Conservation (phyloP, 1,139 yeast species). For the Yamadazyma dendronema region DNA sequence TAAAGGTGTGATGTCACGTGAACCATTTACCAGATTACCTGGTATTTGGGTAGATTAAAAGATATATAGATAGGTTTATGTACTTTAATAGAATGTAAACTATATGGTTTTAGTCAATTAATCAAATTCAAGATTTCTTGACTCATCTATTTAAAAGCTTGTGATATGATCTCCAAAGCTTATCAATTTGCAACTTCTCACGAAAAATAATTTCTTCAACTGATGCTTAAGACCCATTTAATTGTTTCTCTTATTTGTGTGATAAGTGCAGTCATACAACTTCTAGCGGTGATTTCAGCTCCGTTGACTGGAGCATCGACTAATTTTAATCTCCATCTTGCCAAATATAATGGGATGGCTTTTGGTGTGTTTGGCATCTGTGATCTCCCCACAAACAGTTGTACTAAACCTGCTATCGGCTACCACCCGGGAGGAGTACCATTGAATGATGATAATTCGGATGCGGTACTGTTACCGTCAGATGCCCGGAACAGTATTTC, state of each 20-base stretch:
- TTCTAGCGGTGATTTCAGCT: constrained; percentile 43
- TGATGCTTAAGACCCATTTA: constrained; percentile 29
- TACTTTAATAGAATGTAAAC: too few species aligned
- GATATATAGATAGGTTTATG: background rate
- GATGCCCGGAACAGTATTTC: constrained; percentile 41
- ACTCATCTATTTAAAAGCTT: too few species aligned
- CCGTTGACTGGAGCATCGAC: constrained; percentile 34
- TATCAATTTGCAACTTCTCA: background rate
- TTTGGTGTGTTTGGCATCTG: constrained; percentile 50
- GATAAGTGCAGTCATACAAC: constrained; percentile 35
- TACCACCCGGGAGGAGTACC: constrained; percentile 22
- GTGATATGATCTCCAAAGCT: too few species aligned
- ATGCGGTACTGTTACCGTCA: constrained; percentile 36
- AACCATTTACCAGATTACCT: too few species aligned
- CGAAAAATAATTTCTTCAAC: background rate
- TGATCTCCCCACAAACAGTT: constrained; percentile 23
- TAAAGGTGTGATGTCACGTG: constrained; percentile 3
- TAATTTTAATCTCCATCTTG: constrained; percentile 25
- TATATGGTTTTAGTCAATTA: too few species aligned
- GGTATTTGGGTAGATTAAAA: background rate
- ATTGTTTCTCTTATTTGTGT: constrained; percentile 22
- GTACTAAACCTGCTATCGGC: constrained; percentile 38
- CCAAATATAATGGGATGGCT: constrained; percentile 30
- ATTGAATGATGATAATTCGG: constrained; percentile 19
- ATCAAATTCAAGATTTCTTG: too few species aligned